phyloP scores from a whole-genome alignment of 2,329 filamentous ascomycete genomes.

The Colletotrichum sp. region DNA sequence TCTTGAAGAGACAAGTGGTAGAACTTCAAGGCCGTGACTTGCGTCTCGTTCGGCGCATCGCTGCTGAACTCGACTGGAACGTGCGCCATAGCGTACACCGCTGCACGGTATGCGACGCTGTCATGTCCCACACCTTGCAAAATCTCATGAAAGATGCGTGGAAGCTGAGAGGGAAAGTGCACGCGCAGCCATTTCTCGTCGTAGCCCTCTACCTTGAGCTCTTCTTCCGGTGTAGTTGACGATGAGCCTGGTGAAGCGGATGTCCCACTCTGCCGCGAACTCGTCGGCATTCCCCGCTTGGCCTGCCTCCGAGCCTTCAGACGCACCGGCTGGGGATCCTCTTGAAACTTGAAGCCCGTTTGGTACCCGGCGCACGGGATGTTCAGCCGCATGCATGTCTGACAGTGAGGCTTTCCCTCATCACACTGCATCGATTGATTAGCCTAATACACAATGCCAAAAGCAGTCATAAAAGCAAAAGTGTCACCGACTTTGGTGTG shows the following conservation, averaged over 20 bases:
- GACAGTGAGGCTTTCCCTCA: not conserved
- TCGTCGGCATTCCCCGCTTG: rapidly evolving
- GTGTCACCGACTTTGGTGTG: not conserved
- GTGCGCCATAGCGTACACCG: not conserved
- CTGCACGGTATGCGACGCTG: not conserved
- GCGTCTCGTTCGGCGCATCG: not conserved
- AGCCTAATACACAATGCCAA: not conserved
- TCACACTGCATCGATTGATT: not conserved
- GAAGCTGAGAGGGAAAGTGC: not conserved
- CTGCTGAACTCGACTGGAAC: not conserved
- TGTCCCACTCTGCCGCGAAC: not conserved
- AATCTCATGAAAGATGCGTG: not conserved
- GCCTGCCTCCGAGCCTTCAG: not conserved
- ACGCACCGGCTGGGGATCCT: not conserved
- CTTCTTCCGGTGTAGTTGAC: not conserved
- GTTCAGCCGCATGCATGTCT: not conserved
- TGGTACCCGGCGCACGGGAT: not conserved
- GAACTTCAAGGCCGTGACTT: not conserved
- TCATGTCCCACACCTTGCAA: not conserved
- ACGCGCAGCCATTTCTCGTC: not conserved
- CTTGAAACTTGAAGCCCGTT: not conserved
- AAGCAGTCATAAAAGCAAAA: not conserved
- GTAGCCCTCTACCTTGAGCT: not conserved
- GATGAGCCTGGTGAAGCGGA: not conserved
- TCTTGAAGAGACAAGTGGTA: not conserved